Base-by-base conservation (phyloP, 495 filamentous ascomycete genomes). In the Lichenothelia convexa region DNA sequence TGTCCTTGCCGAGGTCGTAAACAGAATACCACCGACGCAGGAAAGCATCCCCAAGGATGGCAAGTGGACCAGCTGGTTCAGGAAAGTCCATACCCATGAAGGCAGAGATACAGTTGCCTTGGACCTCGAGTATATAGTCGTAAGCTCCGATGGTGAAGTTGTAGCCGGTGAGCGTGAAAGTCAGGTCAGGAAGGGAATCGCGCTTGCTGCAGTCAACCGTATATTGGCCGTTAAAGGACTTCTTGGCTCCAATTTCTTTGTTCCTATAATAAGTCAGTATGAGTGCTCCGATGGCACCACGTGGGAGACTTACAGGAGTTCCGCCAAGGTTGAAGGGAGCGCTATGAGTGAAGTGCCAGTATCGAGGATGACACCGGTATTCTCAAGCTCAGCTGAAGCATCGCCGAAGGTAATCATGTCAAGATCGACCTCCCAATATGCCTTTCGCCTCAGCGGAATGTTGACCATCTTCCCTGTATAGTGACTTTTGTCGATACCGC, bases 11-110 rank as follows among this genome's bases (percentile, higher is more conserved):
- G 26, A 93, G 63, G 58, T 99, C 80, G 51, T 95, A 99, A 50
- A 95, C 78, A 40, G 82, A 92, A 70, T 95, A 99, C 74, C 80
- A 99, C 59, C 66, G 82, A 57, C 91, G 72, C 53, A 99, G 71
- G 80, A 99, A 99, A 32, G 91, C 78, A 58, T 99, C 91, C 48
- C 91, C 91, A 21, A 99, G 73, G 42, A 99, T 95, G 30, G 83
- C 91, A 35, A 99, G 68, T 39, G 91, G 91, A 12, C 91, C 89
- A 41, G 79, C 75, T 15, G 84, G 85, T 49, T 77, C 78, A 17
- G 81, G 83, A 71, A 94, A 80, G 59, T 95, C 89, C 79, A 94
- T 92, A 46, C 87, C 87, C 73, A 93, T 87, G 65, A 99, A 92
- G 43, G 80, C 75, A 34, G 83, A 92, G 61, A 99, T 92, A 63